Conservation (phyloP, 2,329 filamentous ascomycete genomes). For the Calonectria multiphialidica region DNA sequence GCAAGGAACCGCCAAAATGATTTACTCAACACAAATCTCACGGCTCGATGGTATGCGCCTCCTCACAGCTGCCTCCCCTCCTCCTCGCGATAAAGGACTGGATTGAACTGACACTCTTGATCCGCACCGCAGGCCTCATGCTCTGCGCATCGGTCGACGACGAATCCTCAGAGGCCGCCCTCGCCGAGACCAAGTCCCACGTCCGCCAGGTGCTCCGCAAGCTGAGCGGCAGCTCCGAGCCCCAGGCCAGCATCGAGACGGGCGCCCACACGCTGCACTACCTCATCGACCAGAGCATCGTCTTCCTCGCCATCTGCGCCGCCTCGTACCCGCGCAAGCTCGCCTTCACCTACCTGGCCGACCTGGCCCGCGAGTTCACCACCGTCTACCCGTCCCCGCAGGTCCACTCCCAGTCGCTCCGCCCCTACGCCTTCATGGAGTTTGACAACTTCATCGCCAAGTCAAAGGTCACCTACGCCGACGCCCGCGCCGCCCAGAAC, state of each 20-base stretch:
- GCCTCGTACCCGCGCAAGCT: constrained; percentile 96
- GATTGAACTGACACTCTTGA: constrained; percentile 28
- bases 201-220: constrained; percentile 91
- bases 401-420: constrained; percentile 79
- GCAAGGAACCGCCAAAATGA: constrained; percentile 67
- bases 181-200: constrained; percentile 90
- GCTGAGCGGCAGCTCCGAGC: constrained; percentile 88
- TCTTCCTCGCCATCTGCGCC: constrained; percentile 95
- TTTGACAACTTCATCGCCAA: constrained; percentile 97
- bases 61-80: not conserved
- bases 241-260: constrained; percentile 92
- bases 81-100: not conserved
- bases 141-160: constrained; percentile 96
- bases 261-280: constrained; percentile 89
- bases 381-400: constrained; percentile 82
- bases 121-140: constrained; percentile 78
- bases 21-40: constrained; percentile 93
- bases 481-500: constrained; percentile 90
- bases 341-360: constrained; percentile 96
- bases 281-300: constrained; percentile 83
- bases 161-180: constrained; percentile 77
- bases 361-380: constrained; percentile 91
- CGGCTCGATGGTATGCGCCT: constrained; percentile 81
- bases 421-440: constrained; percentile 96
- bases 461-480: constrained; percentile 94